Evolutionary conservation across 1,139 yeast species (phyloP), one percentile per base, ranked within the genome.

Genomic region (Sugiyamaella novakii): DNA sequence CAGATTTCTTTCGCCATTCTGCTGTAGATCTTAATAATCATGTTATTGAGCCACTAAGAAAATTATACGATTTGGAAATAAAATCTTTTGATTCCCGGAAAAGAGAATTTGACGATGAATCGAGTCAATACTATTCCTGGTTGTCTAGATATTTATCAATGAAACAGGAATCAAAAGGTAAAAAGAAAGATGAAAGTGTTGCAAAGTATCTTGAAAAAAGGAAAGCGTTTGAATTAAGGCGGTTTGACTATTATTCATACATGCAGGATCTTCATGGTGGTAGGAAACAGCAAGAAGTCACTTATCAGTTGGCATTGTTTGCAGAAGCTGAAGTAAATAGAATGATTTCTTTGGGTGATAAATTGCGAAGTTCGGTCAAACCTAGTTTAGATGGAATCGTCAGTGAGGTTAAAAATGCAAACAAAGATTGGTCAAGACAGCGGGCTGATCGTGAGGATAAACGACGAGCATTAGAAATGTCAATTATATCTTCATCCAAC

Each of bases 121-220:
- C 89, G 1, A 79, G 82, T 53, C 88, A 83, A 48, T 87, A 79
- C 63, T 87, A 87, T 62, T 78, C 79, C 33, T 86, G 92, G 89
- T 68, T 84, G 36, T 79, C 84, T 45, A 78, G 84, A 54, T 81
- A 83, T 56, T 68, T 85, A 40, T 74, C 87, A 6, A 81, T 82
- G 56, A 87, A 84, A 51, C 82, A 81, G 38, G 73, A 67, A 37
- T 67, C 68, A 17, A 67, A 66, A 44, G 68, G 68, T 34, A 68
- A 66, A 56, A 67, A 67, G 54, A 65, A 64, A 51, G 57, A 58
- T 10, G 72, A 69, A 31, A 74, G 82, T 51, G 87, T 83, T 53
- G 78, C 79, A 62, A 84, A 84, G 64, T 75, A 84, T 38, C 69
- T 84, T 17, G 68, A 67, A 15, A 83, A 81, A 61, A 71, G 83